These are phyloP conservation scores for Leccinum ochraceum DNA, from an alignment of 768 basidiomycete genomes.

Conservation along the genomic window DNA sequence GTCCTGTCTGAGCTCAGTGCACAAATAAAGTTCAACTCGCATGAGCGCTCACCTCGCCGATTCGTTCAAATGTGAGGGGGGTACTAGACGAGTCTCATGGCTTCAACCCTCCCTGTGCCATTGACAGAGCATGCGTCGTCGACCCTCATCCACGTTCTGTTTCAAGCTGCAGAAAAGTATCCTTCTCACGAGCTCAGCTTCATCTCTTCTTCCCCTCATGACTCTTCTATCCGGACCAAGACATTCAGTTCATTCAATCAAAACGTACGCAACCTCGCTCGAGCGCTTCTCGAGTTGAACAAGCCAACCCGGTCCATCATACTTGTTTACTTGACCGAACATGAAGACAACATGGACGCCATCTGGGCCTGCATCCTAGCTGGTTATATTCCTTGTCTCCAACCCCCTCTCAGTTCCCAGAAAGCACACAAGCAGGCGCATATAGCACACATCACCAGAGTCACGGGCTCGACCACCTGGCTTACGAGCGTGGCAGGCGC, in stretches of 20 bases:
- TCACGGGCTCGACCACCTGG: constrained; percentile 24
- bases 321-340: constrained; percentile 30
- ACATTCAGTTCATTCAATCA: constrained; percentile 23
- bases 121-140: no score
- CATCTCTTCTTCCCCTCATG: not conserved
- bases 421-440: constrained; percentile 31
- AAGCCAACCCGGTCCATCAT: constrained; percentile 27
- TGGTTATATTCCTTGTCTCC: constrained; percentile 31
- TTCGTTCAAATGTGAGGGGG: no score
- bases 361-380: constrained; percentile 19
- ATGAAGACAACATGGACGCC: constrained; percentile 32
- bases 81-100: no score
- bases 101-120: no score
- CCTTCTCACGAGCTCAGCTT: not conserved
- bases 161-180: not conserved
- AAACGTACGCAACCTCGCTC: constrained; percentile 17
- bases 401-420: constrained; percentile 32
- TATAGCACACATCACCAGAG: constrained; percentile 21
- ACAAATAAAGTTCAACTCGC: no score
- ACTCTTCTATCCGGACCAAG: constrained; percentile 1
- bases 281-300: constrained; percentile 14
- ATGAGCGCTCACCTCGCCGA: no score
- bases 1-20: not conserved
- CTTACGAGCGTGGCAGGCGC: constrained; percentile 26
- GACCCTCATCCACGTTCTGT: no score